Base-by-base conservation (phyloP, 2,329 filamentous ascomycete species). In the Venturia aucupariae region DNA sequence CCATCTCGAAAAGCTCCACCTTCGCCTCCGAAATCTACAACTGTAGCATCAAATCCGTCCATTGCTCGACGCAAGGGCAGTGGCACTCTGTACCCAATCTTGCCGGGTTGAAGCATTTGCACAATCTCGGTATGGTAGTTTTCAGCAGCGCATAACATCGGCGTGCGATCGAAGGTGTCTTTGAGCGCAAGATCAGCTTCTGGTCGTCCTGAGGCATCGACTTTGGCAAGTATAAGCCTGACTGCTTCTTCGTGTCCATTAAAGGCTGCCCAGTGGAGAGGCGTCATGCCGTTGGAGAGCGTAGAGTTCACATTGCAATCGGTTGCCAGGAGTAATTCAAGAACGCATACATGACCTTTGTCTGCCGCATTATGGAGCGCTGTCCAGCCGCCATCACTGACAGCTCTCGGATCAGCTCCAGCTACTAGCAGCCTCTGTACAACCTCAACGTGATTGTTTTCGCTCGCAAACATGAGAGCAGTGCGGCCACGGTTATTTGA, bases 91-190 rank as follows among this genome's bases (percentile, higher is more conserved):
- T 77, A 73, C n/a, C 75, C 73, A 51, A 75, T 69, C 39, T 74
- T 75, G 65, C 73, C 78, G 0, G 77, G 77, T 5, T 77, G 75
- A 1, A 79, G 69, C 7, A 75, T 69, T 27, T 75, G 73, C 7
- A 78, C 75, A 22, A 79, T 78, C n/a, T 75, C 73, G 62, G 71
- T 74, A 24, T 74, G 69, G 61, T 73, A 74, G 60, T 73, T 73
- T 60, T 74, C 73, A 15, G 77, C 77, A 6, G 78, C 77, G 15
- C 73, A 71, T 6, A 80, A 68, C 30, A 80, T 74, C 0, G 77
- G 76, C 1, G 77, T 79, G 38, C 75, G 76, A 15, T 78, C 77
- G 61, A 77, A 79, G 2, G 72, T 72, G 65, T 81, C 79, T 67
- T 76, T 75, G 1, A 73, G 71, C 7, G 72, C 68, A 22, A 75